Percentiles rank a stretch among this genome's conserved stretches.
These are phyloP conservation scores for Brettanomyces naardenensis DNA, from an alignment of 805 yeast species.

Conservation along the genomic window DNA sequence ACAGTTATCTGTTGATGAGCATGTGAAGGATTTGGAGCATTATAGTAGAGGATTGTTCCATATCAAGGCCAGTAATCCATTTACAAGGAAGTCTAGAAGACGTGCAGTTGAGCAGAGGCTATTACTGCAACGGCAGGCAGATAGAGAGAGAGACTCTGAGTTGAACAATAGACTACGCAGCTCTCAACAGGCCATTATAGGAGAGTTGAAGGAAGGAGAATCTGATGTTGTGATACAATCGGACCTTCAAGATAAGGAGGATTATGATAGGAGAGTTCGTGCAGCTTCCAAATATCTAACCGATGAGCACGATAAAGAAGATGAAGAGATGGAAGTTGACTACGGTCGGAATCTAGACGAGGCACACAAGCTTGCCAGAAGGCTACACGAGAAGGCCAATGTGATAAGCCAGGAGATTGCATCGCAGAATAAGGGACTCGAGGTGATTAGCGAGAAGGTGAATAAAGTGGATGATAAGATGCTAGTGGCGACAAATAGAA, in stretches of 20 bases:
- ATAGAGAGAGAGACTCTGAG: constrained; percentile 22
- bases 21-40: constrained; percentile 70
- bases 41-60: constrained; percentile 77
- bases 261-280: constrained; percentile 42
- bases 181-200: constrained; percentile 22
- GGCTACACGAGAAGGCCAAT: constrained; percentile 65
- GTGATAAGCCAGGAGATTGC: constrained; percentile 72
- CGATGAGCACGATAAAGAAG: constrained; percentile 80
- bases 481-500: constrained; percentile 23
- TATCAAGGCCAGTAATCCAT: constrained; percentile 78
- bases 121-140: constrained; percentile 36
- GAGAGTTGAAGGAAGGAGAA: constrained; percentile 37
- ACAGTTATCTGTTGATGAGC: constrained; percentile 72
- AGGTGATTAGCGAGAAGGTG: constrained; percentile 73
- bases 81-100: constrained; percentile 70
- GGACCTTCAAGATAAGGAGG: constrained; percentile 34
- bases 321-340: constrained; percentile 86
- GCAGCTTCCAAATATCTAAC: constrained; percentile 69
- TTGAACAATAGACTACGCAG: constrained; percentile 20
- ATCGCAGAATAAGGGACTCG: constrained; percentile 67
- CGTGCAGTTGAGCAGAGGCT: constrained; percentile 67
- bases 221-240: constrained; percentile 9
- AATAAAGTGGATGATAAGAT: constrained; percentile 79
- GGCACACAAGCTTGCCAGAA: constrained; percentile 57
- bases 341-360: constrained; percentile 77